Evolutionary conservation across 257 asterid genomes (phyloP).

Genomic region (Nicotiana sylvestris): DNA sequence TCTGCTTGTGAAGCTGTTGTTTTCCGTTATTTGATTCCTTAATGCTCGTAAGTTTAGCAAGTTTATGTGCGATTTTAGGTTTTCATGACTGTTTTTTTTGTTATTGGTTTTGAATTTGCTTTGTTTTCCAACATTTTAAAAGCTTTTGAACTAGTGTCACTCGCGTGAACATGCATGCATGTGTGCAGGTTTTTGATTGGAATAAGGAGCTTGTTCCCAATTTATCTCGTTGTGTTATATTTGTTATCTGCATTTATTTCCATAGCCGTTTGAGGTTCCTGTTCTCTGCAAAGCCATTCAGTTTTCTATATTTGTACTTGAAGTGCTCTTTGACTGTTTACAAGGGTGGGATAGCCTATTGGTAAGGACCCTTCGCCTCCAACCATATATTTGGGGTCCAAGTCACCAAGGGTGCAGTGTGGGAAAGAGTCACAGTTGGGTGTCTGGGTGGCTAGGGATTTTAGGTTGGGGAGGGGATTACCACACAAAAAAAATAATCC

Average conservation of each 20-base stretch:
- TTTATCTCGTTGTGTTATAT: too few species aligned
- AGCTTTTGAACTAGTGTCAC: not conserved
- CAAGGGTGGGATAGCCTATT: not conserved
- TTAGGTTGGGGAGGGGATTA: not conserved
- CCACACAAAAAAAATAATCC: not conserved
- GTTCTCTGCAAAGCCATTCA: not conserved
- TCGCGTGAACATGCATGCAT: not conserved
- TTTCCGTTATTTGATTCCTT: too few species aligned
- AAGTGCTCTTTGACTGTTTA: not conserved
- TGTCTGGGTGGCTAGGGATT: not conserved
- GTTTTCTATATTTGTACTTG: not conserved
- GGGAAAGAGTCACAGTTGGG: not conserved
- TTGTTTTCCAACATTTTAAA: not conserved
- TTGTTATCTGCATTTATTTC: not conserved
- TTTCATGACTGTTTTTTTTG: not conserved
- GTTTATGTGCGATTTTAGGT: not conserved
- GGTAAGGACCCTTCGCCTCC: not conserved
- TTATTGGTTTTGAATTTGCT: not conserved
- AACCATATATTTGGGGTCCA: not conserved
- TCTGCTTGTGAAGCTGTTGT: not conserved
- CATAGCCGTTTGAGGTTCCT: not conserved
- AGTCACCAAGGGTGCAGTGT: not conserved
- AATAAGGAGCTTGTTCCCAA: not conserved
- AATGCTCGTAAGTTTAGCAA: not conserved
- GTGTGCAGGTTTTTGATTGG: not conserved